Evolutionary conservation across 2,329 filamentous ascomycete species (phyloP), one percentile per base, ranked within the genome.

Genomic region (Pseudogymnoascus sp.): DNA sequence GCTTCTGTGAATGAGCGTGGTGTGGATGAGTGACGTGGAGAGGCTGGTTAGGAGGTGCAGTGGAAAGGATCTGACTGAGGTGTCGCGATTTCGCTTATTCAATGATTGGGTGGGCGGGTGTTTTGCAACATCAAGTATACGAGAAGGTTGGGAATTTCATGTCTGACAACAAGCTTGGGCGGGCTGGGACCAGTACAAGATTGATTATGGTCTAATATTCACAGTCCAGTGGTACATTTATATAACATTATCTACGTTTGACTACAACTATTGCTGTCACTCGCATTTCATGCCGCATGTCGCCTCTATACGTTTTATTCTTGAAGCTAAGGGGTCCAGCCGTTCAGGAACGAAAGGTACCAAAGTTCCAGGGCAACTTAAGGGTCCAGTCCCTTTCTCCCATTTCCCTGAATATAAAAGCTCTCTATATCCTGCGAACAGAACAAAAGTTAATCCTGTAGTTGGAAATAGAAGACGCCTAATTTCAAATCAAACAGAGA

Each of bases 1-100:
- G 59, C 59, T 38, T 61, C 59, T 38, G 59, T 61, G 59, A 61
- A 61, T 40, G 59, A 61, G 59, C 59, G 59, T 61, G 59, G 59
- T 38, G 35, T 38, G 16, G 40, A 14, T 40, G 29, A 61, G 59
- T 61, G 59, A 61, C 59, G 50, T 61, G 59, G 35, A 31, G 31
- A 40, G 59, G 31, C 6, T 38, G 19, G 33, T 40, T 61, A 40
- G 35, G 59, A 38, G 16, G 19, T 61, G 59, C 26, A 13, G 59
- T 61, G 59, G 33, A 61, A 56, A 56, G 50, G 50, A 56, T 56
- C 50, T 56, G 50, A 56, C 26, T 33, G 26, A 56, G 29, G 50
- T 33, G 50, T 33, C 50, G 50, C 50, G 50, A 56, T 19, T 56
- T 56, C 50, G 50, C 50, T 56, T 56, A 56, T 56, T 33, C 50